Base-by-base conservation (phyloP, 805 yeast species). In the Hyphopichia homilentoma region DNA sequence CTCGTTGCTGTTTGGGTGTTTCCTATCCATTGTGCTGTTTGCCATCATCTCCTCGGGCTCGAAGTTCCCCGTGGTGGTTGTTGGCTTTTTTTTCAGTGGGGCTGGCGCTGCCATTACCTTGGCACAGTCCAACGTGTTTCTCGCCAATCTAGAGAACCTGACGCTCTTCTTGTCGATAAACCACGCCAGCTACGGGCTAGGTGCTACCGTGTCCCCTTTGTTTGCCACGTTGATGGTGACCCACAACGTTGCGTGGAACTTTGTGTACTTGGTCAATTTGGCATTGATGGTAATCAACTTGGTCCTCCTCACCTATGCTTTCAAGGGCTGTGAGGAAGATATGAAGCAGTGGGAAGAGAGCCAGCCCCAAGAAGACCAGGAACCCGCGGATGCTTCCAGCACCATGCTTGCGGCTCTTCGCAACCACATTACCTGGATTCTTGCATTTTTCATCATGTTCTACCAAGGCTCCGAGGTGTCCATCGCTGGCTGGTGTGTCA, bases 161-260 rank as follows among this genome's bases (percentile, higher is more conserved):
- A 77, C 82, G 29, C 73, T 70, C 33, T 63, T 74, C 36, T 65
- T 81, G 56, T 84, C 89, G 1, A 52, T 66, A 16, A 61, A 74
- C 36, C 93, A 84, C 57, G 89, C 85, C 1, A 49, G 66, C 9
- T 84, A 82, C 52, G 94, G 94, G 1, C 44, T 77, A 3, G 88
- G 89, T 2, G 85, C 88, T 1, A 77, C 84, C 28, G 41, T 79
- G 1, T 70, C 86, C 2, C 89, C 94, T 2, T 68, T 84, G 13
- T 50, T 79, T 19, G 79, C 81, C 3, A 75, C 85, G 0, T 55
- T 68, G 1, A 62, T 80, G 68, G 67, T 75, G 12, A 17, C 21
- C 3, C 60, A 67, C 27, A 78, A 77, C 3, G 48, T 68, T n/a
- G 41, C 44, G 33, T 81, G 86, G 86, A 62, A 75, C 46, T 63